Percentiles rank a stretch among this genome's conserved stretches.
phyloP scores from a whole-genome alignment of 1,284 basidiomycete species.

The Microbotryomycetes sp. region DNA sequence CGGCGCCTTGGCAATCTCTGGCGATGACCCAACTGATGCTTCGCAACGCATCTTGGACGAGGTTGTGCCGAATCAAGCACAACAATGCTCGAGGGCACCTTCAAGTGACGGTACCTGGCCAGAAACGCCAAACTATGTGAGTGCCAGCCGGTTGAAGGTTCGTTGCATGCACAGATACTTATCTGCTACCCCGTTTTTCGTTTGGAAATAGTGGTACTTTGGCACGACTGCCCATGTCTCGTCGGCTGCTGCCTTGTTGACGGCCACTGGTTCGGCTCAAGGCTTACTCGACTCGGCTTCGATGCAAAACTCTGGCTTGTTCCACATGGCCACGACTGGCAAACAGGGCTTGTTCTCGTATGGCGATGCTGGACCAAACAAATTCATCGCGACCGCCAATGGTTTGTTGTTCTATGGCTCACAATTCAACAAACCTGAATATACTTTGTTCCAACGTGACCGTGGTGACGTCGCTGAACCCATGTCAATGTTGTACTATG shows the following conservation, averaged over 20 bases:
- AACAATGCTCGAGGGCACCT: constrained; percentile 62
- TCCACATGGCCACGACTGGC: constrained; percentile 82
- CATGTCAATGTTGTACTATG: constrained; percentile 93
- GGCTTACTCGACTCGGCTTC: constrained; percentile 66
- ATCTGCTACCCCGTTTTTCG: not conserved
- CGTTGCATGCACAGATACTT: not conserved
- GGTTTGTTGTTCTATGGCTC: constrained; percentile 63
- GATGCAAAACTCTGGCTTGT: constrained; percentile 69
- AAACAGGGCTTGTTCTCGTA: constrained; percentile 82
- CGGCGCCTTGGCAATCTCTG: constrained; percentile 80
- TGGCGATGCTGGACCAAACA: constrained; percentile 92
- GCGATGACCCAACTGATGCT: constrained; percentile 69
- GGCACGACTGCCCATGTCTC: constrained; percentile 80
- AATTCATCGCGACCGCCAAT: constrained; percentile 72
- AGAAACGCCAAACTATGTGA: constrained; percentile 81
- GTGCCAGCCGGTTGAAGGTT: not conserved
- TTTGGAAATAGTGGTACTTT: constrained; percentile 55
- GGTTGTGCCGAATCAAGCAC: constrained; percentile 65
- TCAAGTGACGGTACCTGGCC: constrained; percentile 78
- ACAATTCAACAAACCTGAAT: constrained; percentile 57
- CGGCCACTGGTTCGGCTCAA: constrained; percentile 77
- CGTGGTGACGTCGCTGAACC: constrained; percentile 78
- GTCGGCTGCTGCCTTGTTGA: constrained; percentile 70
- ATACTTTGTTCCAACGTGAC: constrained; percentile 84
- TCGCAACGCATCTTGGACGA: constrained; percentile 59